Evolutionary conservation across 2,329 filamentous ascomycete species (phyloP), one percentile per base, ranked within the genome.

Genomic region (Septoria linicola): DNA sequence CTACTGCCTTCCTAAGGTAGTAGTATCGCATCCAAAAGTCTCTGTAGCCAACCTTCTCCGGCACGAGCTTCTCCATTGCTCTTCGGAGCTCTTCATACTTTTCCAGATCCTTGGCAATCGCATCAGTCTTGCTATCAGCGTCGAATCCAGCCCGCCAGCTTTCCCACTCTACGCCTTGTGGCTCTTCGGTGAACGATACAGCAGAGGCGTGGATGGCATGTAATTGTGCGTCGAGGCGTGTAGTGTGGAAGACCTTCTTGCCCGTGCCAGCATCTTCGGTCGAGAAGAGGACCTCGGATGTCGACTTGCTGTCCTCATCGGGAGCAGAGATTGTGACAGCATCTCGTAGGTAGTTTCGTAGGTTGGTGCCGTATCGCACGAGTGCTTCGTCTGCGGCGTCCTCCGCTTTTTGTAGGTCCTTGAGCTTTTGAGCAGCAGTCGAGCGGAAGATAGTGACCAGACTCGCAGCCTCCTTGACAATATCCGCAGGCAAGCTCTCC

Each of bases 21-120:
- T 97, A 97, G 72, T 99, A 99, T 49, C 93, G 80, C 67, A 81
- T 87, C 92, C 93, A 99, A 69, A 99, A 99, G 45, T 87, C 81
- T 45, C 77, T 80, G 65, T 99, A 99, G 27, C 91, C 80, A n/a
- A 96, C 88, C 61, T 83, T 81, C 70, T 91, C 90, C 1, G 93
- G 93, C n/a, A 99, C 93, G 49, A 96, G 75, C 73, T 87, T 90
- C 79, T 96, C 93, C 92, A 99, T 97, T 0, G 90, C 90, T 20
- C 79, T 73, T 61, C 91, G 79, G 62, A 99, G 74, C 71, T 97
- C 92, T 8, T 85, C 82, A 65, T 96, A 95, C 67, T 87, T 89
- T 59, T 91, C 84, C 60, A 99, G 70, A 70, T 99, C 90, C 54
- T 75, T 76, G 41, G 85, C 83, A 60, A 99, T 95, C 46, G 85